phyloP scores from a whole-genome alignment of 2,329 filamentous ascomycete genomes.

The Ceratocystis smalleyi region DNA sequence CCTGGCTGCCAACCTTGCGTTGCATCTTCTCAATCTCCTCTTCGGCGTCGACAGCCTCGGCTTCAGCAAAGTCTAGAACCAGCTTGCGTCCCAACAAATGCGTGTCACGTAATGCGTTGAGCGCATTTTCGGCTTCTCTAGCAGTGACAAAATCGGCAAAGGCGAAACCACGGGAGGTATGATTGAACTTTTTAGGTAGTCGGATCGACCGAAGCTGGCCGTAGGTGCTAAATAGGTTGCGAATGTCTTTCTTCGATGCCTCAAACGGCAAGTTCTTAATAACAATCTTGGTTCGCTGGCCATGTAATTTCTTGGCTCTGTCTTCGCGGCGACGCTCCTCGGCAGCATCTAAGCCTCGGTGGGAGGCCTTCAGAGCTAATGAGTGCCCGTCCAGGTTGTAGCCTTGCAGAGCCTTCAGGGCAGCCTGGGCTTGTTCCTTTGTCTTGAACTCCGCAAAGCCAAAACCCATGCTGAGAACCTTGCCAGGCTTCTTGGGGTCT shows the following conservation, averaged over 20 bases:
- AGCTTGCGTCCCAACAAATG: slow-evolving; percentile 81
- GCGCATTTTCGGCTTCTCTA: slow-evolving; percentile 76
- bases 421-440: slow-evolving; percentile 63
- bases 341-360: slow-evolving; percentile 73
- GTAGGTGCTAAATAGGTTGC: slow-evolving; percentile 72
- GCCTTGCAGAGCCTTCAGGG: slow-evolving; percentile 74
- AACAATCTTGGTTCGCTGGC: slow-evolving; percentile 76
- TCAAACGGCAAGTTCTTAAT: slow-evolving; percentile 98
- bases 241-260: slow-evolving; percentile 80
- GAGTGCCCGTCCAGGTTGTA: slow-evolving; percentile 76
- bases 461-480: slow-evolving; percentile 91
- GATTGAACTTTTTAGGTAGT: slow-evolving; percentile 88
- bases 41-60: slow-evolving; percentile 79
- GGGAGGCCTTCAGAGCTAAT: slow-evolving; percentile 69
- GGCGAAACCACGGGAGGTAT: slow-evolving; percentile 76
- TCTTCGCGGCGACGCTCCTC: slow-evolving; percentile 76
- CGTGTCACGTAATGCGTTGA: slow-evolving; percentile 80
- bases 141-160: slow-evolving; percentile 92
- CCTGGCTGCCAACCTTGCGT: slow-evolving; percentile 80
- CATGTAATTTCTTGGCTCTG: slow-evolving; percentile 61
- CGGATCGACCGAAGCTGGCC: slow-evolving; percentile 85
- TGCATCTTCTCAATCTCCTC: slow-evolving; percentile 95
- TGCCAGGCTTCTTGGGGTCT: slow-evolving; percentile 77
- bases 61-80: slow-evolving; percentile 81
- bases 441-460: slow-evolving; percentile 82